phyloP scores from a whole-genome alignment of 108 stramenopile species.

The Poteriospumella lacustris region DNA sequence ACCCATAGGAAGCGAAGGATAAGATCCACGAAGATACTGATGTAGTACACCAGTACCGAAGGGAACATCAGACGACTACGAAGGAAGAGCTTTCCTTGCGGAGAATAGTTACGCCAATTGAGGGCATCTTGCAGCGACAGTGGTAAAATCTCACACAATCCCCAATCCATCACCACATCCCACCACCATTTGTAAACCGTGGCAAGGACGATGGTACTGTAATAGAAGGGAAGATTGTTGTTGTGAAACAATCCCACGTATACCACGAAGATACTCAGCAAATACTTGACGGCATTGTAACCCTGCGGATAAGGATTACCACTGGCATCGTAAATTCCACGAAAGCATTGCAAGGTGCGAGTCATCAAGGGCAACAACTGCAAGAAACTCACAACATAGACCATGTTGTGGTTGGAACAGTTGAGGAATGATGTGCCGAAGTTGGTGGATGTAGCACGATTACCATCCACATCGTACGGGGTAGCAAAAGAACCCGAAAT shows the following conservation, averaged over 20 bases:
- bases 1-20: slow-evolving; percentile 84
- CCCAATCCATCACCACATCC: slow-evolving; percentile 93
- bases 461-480: neutral
- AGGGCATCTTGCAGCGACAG: slow-evolving; percentile 29
- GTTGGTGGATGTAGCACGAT: neutral
- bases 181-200: slow-evolving; percentile 74
- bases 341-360: slow-evolving; percentile 83
- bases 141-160: slow-evolving; percentile 24
- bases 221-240: slow-evolving; percentile 70
- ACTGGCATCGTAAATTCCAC: slow-evolving; percentile 70
- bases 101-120: neutral
- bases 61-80: slow-evolving; percentile 80
- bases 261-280: slow-evolving; percentile 52
- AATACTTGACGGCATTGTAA: slow-evolving; percentile 81
- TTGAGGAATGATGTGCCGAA: neutral
- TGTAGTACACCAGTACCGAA: slow-evolving; percentile 58
- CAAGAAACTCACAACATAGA: neutral
- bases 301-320: slow-evolving; percentile 68
- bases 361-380: slow-evolving; percentile 64
- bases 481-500: slow-evolving; percentile 70
- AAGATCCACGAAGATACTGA: slow-evolving; percentile 54
- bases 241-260: neutral
- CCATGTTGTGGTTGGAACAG: neutral
- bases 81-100: slow-evolving; percentile 56
- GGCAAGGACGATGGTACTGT: slow-evolving; percentile 65